Conservation (phyloP, 345 rosid species). For the Lepidium africanum region DNA sequence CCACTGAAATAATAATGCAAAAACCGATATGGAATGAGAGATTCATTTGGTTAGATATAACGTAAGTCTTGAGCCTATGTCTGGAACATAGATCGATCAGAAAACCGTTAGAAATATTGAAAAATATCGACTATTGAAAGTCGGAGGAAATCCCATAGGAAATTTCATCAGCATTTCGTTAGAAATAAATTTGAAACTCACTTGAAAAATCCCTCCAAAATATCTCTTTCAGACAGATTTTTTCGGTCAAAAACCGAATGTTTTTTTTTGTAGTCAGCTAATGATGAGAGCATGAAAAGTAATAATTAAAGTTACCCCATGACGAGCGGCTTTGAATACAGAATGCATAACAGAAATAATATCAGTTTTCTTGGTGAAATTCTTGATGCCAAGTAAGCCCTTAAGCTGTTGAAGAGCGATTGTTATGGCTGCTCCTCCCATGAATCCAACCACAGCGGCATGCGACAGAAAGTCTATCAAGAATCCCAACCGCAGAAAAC, state of each 20-base stretch:
- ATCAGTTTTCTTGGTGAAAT: conserved; percentile 67
- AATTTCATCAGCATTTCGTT: too few species aligned
- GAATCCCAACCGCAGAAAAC: conserved; percentile 81
- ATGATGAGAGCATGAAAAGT: not conserved
- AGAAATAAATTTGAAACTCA: too few species aligned
- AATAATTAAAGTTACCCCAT: conserved; percentile 20
- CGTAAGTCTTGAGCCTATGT: not conserved
- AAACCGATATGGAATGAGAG: not conserved
- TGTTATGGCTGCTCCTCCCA: conserved; percentile 96
- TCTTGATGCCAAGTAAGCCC: conserved; percentile 75
- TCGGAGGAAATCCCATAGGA: too few species aligned
- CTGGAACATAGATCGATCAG: too few species aligned
- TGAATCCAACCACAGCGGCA: conserved; percentile 93
- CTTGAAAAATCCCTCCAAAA: too few species aligned
- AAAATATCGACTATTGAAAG: too few species aligned
- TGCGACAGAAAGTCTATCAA: conserved; percentile 89
- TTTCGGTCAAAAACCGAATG: too few species aligned
- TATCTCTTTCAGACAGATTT: too few species aligned
- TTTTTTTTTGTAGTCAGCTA: too few species aligned
- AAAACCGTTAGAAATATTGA: too few species aligned
- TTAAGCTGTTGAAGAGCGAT: conserved; percentile 90
- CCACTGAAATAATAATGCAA: conserved; percentile 53
- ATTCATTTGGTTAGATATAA: not conserved
- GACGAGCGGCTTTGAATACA: conserved; percentile 14
- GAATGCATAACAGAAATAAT: conserved; percentile 39